Evolutionary conservation across 805 yeast genomes (phyloP), one percentile per base, ranked within the genome.

Genomic region (Torulaspora gathmanii): DNA sequence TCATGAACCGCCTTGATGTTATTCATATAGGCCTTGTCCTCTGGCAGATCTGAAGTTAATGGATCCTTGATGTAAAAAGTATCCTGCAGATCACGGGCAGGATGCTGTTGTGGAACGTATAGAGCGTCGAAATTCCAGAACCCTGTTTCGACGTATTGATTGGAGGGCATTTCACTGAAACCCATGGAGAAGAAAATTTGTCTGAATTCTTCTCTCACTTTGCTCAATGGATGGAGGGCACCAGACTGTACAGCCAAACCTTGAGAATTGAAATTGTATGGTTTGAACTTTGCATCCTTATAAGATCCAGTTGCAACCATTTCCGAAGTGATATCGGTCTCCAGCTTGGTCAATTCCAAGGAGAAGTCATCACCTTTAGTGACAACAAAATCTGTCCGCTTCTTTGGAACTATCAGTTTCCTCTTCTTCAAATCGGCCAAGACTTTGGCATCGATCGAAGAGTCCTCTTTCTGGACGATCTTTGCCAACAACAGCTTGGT

Each of bases 121-220:
- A 93, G 77, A 3, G 99, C 80, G 68, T 93, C 99, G 64, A 93
- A 93, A 71, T 93, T 93, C 99, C 99, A 93, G 81, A 93, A 93
- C 4, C 98, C 98, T 13, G 93, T 79, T 65, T 93, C 99, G 42
- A 93, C 99, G 66, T 90, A 93, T 69, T 91, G 96, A 69, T 91
- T 91, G 20, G 99, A 84, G 49, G 99, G 96, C 99, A 93, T 93
- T 72, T 93, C 99, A 23, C 93, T 81, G 81, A 93, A 93, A 6
- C 99, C 99, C 90, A 93, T 82, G 30, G 93, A 82, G 72, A 93
- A 91, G 80, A 93, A 93, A 63, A 93, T 91, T 69, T 90, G 95
- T 72, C 99, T 80, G 72, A 93, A 93, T 69, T 93, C 99, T 70
- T 91, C 97, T 63, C 97, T 81, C 48, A 93, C 98, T 70, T 93